Conservation (phyloP, 1,284 basidiomycete species). For the Melampsora occidentalis region DNA sequence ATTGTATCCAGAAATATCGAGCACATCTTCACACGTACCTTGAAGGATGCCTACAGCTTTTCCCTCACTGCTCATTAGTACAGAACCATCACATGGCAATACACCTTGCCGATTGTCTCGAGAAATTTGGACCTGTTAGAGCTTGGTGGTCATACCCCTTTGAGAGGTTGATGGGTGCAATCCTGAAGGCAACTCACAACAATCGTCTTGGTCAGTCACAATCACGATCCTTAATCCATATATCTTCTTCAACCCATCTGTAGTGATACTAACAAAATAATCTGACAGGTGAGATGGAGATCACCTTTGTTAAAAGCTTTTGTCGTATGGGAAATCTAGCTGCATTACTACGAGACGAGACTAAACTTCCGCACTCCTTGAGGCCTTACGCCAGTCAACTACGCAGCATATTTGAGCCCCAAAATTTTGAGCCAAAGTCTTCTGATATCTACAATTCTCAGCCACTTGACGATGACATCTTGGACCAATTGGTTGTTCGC, state of each 20-base stretch:
- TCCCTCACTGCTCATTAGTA: neutral
- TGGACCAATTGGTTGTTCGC: neutral
- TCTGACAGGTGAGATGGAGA: constrained; percentile 28
- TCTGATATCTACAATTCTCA: constrained; percentile 64
- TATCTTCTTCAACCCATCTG: too few species aligned
- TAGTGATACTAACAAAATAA: too few species aligned
- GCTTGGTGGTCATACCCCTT: constrained; percentile 19
- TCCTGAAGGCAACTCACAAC: constrained; percentile 9
- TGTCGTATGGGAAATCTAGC: constrained; percentile 24
- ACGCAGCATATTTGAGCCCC: neutral
- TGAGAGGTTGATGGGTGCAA: constrained; percentile 13
- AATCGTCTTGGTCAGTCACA: neutral
- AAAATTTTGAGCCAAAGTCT: constrained; percentile 57
- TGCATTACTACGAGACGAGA: constrained; percentile 7
- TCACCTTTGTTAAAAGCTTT: constrained; percentile 35
- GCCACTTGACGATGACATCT: constrained; percentile 44
- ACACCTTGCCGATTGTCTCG: constrained; percentile 13
- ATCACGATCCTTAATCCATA: neutral
- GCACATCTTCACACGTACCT: neutral
- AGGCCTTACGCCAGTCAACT: neutral
- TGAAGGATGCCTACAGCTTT: neutral
- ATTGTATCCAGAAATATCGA: constrained; percentile 7
- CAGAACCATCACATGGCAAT: constrained; percentile 18
- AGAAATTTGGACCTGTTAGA: constrained; percentile 3
- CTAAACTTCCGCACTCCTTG: neutral